Evolutionary conservation across 78 protist species (phyloP).

Genomic region (Protostelium mycophagum): DNA sequence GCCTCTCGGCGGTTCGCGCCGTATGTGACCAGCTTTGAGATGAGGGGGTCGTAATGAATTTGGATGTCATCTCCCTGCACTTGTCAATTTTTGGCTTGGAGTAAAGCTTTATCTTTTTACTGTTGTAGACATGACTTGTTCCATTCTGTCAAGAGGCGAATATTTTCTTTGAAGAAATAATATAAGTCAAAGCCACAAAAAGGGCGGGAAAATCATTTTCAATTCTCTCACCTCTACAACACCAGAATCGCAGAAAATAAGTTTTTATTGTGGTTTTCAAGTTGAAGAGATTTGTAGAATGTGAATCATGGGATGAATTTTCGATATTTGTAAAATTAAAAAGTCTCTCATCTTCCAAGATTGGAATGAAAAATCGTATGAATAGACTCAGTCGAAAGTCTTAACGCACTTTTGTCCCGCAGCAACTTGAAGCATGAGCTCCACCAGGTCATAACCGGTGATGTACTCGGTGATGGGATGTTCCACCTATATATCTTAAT

Average conservation of each 20-base stretch:
- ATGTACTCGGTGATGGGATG: slow-evolving; percentile 95
- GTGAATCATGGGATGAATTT: too few species aligned
- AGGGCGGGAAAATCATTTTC: too few species aligned
- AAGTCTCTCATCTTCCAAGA: not conserved
- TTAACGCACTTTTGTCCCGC: slow-evolving; percentile 47
- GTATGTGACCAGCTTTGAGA: slow-evolving; percentile 88
- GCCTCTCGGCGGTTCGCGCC: slow-evolving; percentile 58
- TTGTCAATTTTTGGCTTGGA: too few species aligned
- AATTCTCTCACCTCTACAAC: slow-evolving; percentile 45
- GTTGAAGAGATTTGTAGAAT: too few species aligned
- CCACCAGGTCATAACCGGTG: slow-evolving; percentile 94
- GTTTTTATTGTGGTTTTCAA: too few species aligned
- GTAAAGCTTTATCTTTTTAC: too few species aligned
- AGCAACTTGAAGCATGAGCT: slow-evolving; percentile 88
- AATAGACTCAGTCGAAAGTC: not conserved
- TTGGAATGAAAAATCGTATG: slow-evolving; percentile 13
- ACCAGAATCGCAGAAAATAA: not conserved
- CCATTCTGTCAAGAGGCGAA: too few species aligned
- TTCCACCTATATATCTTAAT: slow-evolving; percentile 93
- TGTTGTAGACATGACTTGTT: too few species aligned
- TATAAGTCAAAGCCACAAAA: too few species aligned
- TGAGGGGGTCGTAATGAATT: slow-evolving; percentile 97
- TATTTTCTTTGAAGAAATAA: too few species aligned
- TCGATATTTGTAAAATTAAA: too few species aligned
- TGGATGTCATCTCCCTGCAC: slow-evolving; percentile 92